phyloP scores from a whole-genome alignment of 176 grass and related monocot species.

The Carex kokanica region DNA sequence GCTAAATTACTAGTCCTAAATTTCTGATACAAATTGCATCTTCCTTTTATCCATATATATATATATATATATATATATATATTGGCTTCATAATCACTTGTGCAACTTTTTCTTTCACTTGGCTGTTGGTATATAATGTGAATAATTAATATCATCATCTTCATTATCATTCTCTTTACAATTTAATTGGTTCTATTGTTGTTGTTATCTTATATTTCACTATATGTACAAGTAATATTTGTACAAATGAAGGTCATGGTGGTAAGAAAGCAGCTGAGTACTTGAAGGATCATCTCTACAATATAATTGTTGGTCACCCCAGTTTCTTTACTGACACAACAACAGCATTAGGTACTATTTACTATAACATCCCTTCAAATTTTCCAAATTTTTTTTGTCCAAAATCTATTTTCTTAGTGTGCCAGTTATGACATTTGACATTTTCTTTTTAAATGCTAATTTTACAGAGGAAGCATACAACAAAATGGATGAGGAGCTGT shows the following conservation, averaged over 20 bases:
- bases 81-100: background rate
- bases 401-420: background rate
- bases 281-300: slow-evolving; percentile 17
- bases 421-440: background rate
- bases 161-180: background rate
- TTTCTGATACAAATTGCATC: background rate
- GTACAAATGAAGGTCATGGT: slow-evolving; percentile 17
- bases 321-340: slow-evolving; percentile 11
- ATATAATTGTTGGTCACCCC: slow-evolving; percentile 13
- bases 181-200: background rate
- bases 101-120: background rate
- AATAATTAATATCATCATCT: background rate
- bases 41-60: background rate
- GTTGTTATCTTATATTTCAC: background rate
- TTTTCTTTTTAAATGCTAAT: slow-evolving; percentile 9
- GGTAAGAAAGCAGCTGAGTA: slow-evolving; percentile 19
- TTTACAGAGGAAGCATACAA: slow-evolving; percentile 12
- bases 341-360: slow-evolving; percentile 25
- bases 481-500: slow-evolving; percentile 16
- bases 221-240: too few species aligned
- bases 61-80: background rate
- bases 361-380: background rate
- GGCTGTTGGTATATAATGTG: background rate
- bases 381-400: background rate
- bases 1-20: background rate